These are phyloP conservation scores for Trichosporon inkin DNA, from an alignment of 1,284 basidiomycete species.

Conservation along the genomic window DNA sequence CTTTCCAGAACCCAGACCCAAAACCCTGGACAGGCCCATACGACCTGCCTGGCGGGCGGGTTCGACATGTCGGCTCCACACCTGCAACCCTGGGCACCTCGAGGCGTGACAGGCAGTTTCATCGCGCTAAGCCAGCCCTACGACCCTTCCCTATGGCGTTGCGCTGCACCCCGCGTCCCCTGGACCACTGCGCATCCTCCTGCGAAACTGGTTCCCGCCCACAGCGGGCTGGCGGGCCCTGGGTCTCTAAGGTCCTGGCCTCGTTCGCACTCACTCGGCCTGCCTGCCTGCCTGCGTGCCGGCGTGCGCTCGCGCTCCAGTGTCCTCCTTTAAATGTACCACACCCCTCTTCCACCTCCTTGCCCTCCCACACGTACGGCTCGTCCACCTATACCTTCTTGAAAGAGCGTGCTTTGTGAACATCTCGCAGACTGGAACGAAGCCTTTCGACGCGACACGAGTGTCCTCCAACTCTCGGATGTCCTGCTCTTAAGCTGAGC, in stretches of 20 bases:
- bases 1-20: constrained; percentile 1
- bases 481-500: constrained; percentile 6
- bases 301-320: constrained; percentile 5
- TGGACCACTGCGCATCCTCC: constrained; percentile 19
- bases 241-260: neutral
- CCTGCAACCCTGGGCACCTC: neutral
- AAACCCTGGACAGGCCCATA: constrained; percentile 1
- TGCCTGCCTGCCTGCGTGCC: constrained; percentile 1
- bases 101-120: constrained; percentile 18
- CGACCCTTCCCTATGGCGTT: constrained; percentile 14
- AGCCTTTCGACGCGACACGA: constrained; percentile 1
- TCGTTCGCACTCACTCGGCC: neutral
- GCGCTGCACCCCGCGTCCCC: constrained; percentile 7
- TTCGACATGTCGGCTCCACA: neutral
- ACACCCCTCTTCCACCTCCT: constrained; percentile 4
- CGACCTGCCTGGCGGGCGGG: constrained; percentile 1
- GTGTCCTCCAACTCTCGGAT: constrained; percentile 2
- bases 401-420: constrained; percentile 8
- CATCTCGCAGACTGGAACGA: constrained; percentile 2
- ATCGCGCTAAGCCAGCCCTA: constrained; percentile 22
- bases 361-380: constrained; percentile 6
- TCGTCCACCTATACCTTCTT: neutral
- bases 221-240: constrained; percentile 9
- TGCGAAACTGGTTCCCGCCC: constrained; percentile 24
- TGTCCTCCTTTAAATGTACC: constrained; percentile 18